Evolutionary conservation across 352 stramenopile species (phyloP).

Genomic region (Phytophthora kernoviae): DNA sequence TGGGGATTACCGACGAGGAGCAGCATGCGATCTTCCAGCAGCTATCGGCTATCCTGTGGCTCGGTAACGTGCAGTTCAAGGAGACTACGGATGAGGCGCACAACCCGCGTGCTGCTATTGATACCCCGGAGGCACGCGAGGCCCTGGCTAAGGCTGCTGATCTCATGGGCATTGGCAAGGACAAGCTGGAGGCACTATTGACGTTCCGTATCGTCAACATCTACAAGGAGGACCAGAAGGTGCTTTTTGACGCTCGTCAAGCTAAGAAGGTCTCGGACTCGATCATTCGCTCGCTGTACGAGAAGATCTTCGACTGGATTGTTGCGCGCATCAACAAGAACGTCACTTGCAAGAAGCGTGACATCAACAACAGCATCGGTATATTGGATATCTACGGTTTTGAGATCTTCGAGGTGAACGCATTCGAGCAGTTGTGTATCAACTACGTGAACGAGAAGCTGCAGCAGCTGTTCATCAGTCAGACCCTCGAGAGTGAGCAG

Average conservation of each 20-base stretch:
- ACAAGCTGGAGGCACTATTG: constrained; percentile 71
- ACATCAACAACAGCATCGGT: constrained; percentile 82
- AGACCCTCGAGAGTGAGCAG: constrained; percentile 82
- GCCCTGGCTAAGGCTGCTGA: constrained; percentile 60
- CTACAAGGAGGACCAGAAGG: constrained; percentile 76
- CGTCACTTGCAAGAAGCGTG: constrained; percentile 62
- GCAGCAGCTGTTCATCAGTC: constrained; percentile 87
- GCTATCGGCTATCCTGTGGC: constrained; percentile 81
- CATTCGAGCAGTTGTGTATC: constrained; percentile 91
- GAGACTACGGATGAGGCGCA: constrained; percentile 74
- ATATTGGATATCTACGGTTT: constrained; percentile 93
- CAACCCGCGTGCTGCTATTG: constrained; percentile 75
- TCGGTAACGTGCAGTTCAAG: constrained; percentile 85
- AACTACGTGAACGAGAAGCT: constrained; percentile 92
- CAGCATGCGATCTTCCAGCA: constrained; percentile 79
- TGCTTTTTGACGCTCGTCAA: constrained; percentile 75
- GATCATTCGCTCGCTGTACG: constrained; percentile 87
- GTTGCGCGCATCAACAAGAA: constrained; percentile 87
- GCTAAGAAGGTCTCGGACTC: constrained; percentile 86
- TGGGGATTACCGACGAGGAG: constrained; percentile 77
- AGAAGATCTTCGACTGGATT: constrained; percentile 92
- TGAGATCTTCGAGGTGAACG: constrained; percentile 91
- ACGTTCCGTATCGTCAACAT: constrained; percentile 85
- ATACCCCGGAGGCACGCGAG: constrained; percentile 51
- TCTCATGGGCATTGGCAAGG: constrained; percentile 67